Conservation (phyloP, 164 flowering plant species). For the Vitis riparia region DNA sequence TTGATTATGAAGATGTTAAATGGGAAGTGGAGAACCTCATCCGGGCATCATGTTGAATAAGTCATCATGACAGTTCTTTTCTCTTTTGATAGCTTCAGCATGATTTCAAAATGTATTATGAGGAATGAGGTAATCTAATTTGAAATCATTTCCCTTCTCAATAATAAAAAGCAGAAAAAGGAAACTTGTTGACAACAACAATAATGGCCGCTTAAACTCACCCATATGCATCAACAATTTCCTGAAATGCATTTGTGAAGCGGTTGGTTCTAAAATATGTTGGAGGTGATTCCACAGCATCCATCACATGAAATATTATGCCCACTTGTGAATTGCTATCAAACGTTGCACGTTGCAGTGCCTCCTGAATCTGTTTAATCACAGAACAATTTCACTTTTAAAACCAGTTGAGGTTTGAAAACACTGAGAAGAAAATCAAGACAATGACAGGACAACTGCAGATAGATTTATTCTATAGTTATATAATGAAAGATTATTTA, state of each 20-base stretch:
- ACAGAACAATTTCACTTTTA: neutral
- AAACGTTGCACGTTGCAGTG: constrained; percentile 89
- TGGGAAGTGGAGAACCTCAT: too few relatives aligned
- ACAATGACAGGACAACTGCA: neutral
- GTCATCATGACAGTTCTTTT: too few relatives aligned
- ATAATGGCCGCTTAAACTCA: constrained; percentile 24
- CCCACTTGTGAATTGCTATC: constrained; percentile 97
- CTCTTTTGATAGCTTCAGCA: too few relatives aligned
- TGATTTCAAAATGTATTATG: too few relatives aligned
- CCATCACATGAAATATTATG: constrained; percentile 86
- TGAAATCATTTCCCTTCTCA: neutral
- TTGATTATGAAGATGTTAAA: neutral
- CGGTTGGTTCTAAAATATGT: constrained; percentile 84
- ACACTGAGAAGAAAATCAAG: neutral
- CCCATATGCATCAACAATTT: constrained; percentile 99
- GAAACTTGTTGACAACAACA: neutral
- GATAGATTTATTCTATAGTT: neutral
- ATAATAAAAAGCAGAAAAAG: neutral
- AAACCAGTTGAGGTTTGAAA: neutral
- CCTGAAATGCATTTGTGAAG: constrained; percentile 86
- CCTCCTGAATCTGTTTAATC: constrained; percentile 79
- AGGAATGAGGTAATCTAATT: neutral
- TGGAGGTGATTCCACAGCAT: constrained; percentile 89
- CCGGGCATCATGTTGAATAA: too few relatives aligned
- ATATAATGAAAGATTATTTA: too few relatives aligned